A percentile compares a stretch with the other conserved stretches of the same genome.
Evolutionary conservation across 2,329 filamentous ascomycete genomes (phyloP).

Genomic region (Penicillium verrucosum): DNA sequence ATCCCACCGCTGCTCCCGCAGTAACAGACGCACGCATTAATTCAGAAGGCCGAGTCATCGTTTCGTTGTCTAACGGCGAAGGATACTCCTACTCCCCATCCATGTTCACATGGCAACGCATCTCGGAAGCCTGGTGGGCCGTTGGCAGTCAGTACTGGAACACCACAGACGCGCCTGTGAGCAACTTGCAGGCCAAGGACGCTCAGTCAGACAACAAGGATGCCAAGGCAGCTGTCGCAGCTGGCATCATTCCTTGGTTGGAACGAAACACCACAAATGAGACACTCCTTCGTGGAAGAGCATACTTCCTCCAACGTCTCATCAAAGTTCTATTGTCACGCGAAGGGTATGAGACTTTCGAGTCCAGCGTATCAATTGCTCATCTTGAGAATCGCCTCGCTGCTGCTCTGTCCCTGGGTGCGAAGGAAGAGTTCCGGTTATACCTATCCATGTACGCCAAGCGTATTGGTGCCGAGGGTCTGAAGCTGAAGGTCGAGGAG

Average conservation of each 20-base stretch:
- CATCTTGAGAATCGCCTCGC: slow-evolving; percentile 94
- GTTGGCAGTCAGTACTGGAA: slow-evolving; percentile 99
- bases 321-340: slow-evolving; percentile 84
- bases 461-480: slow-evolving; percentile 83
- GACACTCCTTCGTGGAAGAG: slow-evolving; percentile 83
- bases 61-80: slow-evolving; percentile 92
- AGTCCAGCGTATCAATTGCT: slow-evolving; percentile 85
- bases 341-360: slow-evolving; percentile 89
- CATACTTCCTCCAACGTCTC: slow-evolving; percentile 85
- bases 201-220: slow-evolving; percentile 55
- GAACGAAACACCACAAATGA: slow-evolving; percentile 95
- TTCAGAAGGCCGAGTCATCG: slow-evolving; percentile 75
- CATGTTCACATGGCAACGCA: slow-evolving; percentile 88
- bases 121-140: slow-evolving; percentile 98
- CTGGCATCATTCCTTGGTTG: slow-evolving; percentile 87
- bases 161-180: slow-evolving; percentile 85
- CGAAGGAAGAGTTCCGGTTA: slow-evolving; percentile 86
- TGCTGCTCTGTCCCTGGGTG: slow-evolving; percentile 77
- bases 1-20: slow-evolving; percentile 75
- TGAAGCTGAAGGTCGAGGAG: slow-evolving; percentile 88
- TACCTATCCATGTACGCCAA: slow-evolving; percentile 99
- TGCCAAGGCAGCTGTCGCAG: slow-evolving; percentile 64
- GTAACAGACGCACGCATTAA: slow-evolving; percentile 91
- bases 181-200: slow-evolving; percentile 70
- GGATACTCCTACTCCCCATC: slow-evolving; percentile 83